These are phyloP conservation scores for Penicillium hordei DNA, from an alignment of 2,329 filamentous ascomycete species.

Conservation along the genomic window DNA sequence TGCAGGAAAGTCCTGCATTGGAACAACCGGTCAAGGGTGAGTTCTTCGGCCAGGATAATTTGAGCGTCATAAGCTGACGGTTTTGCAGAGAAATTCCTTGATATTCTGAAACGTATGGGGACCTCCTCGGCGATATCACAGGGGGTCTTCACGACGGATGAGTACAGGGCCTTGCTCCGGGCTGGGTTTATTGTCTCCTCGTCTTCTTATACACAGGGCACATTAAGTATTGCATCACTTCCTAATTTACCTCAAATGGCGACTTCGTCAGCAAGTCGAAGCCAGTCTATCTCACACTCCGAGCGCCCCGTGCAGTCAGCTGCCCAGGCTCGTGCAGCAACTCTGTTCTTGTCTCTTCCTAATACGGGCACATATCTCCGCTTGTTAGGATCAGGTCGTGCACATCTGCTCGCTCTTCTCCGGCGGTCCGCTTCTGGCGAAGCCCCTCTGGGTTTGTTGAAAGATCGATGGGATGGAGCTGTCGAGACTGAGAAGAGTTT, in stretches of 20 bases:
- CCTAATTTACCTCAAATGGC: constrained; percentile 30
- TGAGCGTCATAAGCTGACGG: not conserved
- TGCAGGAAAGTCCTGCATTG: constrained; percentile 38
- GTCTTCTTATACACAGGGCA: constrained; percentile 41
- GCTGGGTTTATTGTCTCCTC: constrained; percentile 57
- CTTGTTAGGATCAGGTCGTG: constrained; percentile 55
- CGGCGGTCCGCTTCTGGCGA: constrained; percentile 54
- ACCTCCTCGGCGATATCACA: constrained; percentile 49
- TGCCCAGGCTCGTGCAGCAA: constrained; percentile 29
- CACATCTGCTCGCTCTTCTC: constrained; percentile 55
- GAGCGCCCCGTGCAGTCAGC: constrained; percentile 21
- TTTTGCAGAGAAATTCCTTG: constrained; percentile 50
- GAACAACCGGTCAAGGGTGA: constrained; percentile 38
- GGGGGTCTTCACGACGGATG: constrained; percentile 46
- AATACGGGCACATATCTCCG: constrained; percentile 61
- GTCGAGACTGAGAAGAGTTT: constrained; percentile 48
- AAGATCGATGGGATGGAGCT: constrained; percentile 65
- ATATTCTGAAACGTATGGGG: constrained; percentile 48
- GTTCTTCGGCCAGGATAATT: not conserved
- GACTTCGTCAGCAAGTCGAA: constrained; percentile 30
- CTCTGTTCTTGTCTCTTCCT: constrained; percentile 57
- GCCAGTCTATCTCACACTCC: constrained; percentile 13
- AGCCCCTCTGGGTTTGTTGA: constrained; percentile 54
- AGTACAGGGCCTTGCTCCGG: constrained; percentile 51
- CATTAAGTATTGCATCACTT: constrained; percentile 45